phyloP scores from a whole-genome alignment of 140 eudicot species.

The Oenanthe javanica region DNA sequence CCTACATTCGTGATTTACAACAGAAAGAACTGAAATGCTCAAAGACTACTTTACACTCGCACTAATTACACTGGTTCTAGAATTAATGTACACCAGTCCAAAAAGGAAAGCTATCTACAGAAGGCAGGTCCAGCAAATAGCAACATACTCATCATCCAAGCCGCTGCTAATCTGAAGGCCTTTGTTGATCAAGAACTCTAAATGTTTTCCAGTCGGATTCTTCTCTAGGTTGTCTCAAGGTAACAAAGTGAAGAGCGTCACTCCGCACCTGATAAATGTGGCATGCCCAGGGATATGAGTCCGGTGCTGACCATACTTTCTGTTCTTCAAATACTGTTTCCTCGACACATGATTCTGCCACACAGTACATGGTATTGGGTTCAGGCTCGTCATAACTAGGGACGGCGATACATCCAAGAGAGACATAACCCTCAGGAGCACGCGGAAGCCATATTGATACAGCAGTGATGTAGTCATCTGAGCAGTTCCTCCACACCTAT shows the following conservation, averaged over 20 bases:
- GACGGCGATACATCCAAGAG: conserved; percentile 75
- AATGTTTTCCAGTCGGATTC: conserved; percentile 65
- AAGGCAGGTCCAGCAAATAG: neutral
- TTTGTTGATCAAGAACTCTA: conserved; percentile 54
- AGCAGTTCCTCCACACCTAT: conserved; percentile 98
- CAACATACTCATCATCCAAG: neutral
- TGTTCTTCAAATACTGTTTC: conserved; percentile 76
- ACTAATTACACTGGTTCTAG: neutral
- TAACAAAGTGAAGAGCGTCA: conserved; percentile 85
- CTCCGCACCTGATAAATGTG: conserved; percentile 77
- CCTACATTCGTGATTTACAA: neutral
- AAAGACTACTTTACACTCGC: neutral
- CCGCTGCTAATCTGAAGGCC: neutral
- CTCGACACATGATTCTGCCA: conserved; percentile 53
- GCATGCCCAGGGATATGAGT: conserved; percentile 97
- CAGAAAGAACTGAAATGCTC: neutral
- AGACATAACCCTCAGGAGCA: conserved; percentile 78
- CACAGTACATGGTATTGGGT: conserved; percentile 39
- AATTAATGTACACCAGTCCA: neutral
- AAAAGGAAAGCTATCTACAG: neutral
- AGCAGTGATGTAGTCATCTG: conserved; percentile 61
- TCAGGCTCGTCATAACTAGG: conserved; percentile 71
- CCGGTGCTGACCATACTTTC: conserved; percentile 85
- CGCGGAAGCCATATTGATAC: conserved; percentile 96
- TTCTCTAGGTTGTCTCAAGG: conserved; percentile 74